phyloP scores from a whole-genome alignment of 2,329 filamentous ascomycete species.

The Hymenotorrendiella dingleyae region DNA sequence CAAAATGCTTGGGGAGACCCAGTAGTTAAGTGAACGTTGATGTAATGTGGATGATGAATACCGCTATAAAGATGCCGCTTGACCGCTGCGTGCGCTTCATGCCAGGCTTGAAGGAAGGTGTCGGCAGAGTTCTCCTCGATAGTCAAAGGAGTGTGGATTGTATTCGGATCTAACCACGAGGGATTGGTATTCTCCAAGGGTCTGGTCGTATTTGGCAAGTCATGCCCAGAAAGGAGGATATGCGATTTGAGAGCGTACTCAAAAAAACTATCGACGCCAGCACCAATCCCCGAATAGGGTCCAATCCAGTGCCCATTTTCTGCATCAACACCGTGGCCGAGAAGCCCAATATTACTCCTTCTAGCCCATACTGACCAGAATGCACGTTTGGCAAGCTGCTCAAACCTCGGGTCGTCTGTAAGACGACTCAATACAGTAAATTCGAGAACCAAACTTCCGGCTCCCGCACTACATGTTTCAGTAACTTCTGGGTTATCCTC shows the following conservation, averaged over 20 bases:
- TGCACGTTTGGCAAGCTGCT: conserved; percentile 80
- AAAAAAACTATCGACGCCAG: conserved; percentile 96
- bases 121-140: conserved; percentile 66
- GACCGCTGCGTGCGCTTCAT: conserved; percentile 78
- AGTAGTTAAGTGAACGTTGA: conserved; percentile 82
- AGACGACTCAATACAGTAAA: conserved; percentile 86
- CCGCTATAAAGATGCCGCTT: conserved; percentile 85
- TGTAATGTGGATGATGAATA: conserved; percentile 84
- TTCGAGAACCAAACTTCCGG: conserved; percentile 90
- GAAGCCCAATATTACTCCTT: conserved; percentile 76
- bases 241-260: conserved; percentile 96
- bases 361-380: conserved; percentile 97
- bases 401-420: conserved; percentile 81
- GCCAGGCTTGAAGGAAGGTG: conserved; percentile 76
- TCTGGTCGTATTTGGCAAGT: conserved; percentile 44
- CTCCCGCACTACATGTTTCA: conserved; percentile 93
- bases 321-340: conserved; percentile 88
- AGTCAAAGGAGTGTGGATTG: conserved; percentile 52
- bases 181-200: conserved; percentile 13
- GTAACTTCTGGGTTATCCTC: conserved; percentile 61
- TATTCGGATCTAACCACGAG: conserved; percentile 58
- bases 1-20: conserved; percentile 86
- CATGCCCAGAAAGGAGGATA: conserved; percentile 77
- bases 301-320: conserved; percentile 87
- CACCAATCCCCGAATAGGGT: conserved; percentile 87